Conservation (phyloP, 345 rosid species). For the Murraya paniculata region DNA sequence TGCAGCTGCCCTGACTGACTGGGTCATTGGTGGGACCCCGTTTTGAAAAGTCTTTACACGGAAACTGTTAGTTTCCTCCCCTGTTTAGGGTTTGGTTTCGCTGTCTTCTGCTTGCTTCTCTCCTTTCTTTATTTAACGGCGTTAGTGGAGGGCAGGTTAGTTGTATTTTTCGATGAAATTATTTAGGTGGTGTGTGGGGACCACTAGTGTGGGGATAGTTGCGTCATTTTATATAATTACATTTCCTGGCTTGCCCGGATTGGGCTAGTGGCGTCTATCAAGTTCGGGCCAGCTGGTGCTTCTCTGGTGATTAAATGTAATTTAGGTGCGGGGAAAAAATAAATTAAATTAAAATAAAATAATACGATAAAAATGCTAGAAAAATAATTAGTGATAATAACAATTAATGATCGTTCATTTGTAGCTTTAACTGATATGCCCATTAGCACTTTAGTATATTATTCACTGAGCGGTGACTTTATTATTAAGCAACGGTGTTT, state of each 20-base stretch:
- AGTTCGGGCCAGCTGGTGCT: not conserved
- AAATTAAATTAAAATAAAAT: too few species aligned
- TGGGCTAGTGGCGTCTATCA: not conserved
- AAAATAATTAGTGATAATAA: too few species aligned
- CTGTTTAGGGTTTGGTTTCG: not conserved
- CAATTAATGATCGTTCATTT: too few species aligned
- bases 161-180: not conserved
- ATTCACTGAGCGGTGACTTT: too few species aligned
- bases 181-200: not conserved
- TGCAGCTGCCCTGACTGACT: not conserved
- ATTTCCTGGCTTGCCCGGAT: not conserved
- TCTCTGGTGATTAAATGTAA: too few species aligned
- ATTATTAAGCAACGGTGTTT: too few species aligned
- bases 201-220: not conserved
- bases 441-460: too few species aligned
- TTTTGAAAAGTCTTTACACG: conserved; percentile 1
- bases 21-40: conserved; percentile 1
- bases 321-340: too few species aligned
- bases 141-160: not conserved
- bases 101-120: not conserved
- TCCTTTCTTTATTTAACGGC: not conserved
- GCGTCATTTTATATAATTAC: not conserved
- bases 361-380: too few species aligned
- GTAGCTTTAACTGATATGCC: too few species aligned
- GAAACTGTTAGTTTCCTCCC: not conserved